A percentile compares a stretch with the other conserved stretches of the same genome.
Evolutionary conservation across 345 rosid species (phyloP).

Genomic region (Hibiscus mutabilis): DNA sequence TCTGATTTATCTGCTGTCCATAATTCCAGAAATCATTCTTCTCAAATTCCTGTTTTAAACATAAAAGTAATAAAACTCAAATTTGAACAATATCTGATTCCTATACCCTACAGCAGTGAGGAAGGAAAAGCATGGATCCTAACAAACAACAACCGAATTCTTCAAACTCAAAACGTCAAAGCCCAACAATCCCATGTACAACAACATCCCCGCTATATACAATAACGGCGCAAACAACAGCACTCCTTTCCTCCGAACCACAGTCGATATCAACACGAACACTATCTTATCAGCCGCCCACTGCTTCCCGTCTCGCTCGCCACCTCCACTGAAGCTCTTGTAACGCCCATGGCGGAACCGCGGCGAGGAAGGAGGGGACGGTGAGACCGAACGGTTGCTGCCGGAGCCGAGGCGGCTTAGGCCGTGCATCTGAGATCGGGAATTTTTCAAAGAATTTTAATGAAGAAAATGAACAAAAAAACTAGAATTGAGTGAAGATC

Average conservation of each 20-base stretch:
- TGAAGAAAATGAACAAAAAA: background rate
- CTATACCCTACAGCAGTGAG: background rate
- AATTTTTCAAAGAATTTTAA: background rate
- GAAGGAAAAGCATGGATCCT: background rate
- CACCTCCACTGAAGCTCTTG: constrained; percentile 21
- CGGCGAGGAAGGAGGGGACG: constrained; percentile 85
- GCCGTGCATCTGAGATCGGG: constrained; percentile 47
- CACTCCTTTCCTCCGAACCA: constrained; percentile 65
- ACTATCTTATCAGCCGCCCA: constrained; percentile 44
- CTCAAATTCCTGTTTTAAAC: background rate
- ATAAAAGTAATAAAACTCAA: background rate
- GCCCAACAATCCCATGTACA: constrained; percentile 79
- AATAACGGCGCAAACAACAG: constrained; percentile 77
- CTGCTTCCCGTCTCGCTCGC: constrained; percentile 34
- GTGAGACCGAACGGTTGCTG: constrained; percentile 27
- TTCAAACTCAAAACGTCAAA: constrained; percentile 61
- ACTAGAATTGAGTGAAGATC: constrained; percentile 6
- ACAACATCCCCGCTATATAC: constrained; percentile 78
- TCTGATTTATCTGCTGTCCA: too few species aligned
- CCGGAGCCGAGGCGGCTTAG: constrained; percentile 75
- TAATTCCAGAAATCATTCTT: background rate
- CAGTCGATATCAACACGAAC: constrained; percentile 42
- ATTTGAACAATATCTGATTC: background rate
- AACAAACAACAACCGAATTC: constrained; percentile 33
- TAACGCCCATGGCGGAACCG: constrained; percentile 55